phyloP scores from a whole-genome alignment of 345 rosid genomes.

The Syzygium aqueum region DNA sequence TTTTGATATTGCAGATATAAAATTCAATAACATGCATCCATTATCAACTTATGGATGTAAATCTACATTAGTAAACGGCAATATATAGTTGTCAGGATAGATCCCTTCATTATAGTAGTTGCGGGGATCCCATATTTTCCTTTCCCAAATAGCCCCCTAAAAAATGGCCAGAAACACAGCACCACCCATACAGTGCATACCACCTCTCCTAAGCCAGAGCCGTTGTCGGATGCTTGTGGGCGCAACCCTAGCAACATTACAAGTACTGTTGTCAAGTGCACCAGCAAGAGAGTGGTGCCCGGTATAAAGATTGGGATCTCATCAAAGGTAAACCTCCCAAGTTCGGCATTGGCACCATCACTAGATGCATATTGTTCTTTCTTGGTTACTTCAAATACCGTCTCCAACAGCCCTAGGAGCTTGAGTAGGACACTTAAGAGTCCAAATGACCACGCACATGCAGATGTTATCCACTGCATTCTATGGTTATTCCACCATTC shows the following conservation, averaged over 20 bases:
- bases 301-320: constrained; percentile 34
- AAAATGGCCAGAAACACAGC: constrained; percentile 32
- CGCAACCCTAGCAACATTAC: constrained; percentile 1
- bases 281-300: constrained; percentile 36
- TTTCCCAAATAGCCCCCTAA: constrained; percentile 37
- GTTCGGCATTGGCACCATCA: background rate
- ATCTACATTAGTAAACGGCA: constrained; percentile 11
- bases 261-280: constrained; percentile 24
- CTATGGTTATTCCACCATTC: constrained; percentile 37
- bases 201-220: constrained; percentile 25
- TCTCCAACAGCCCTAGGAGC: constrained; percentile 35
- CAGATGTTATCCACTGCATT: constrained; percentile 20
- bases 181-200: constrained; percentile 26
- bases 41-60: background rate
- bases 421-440: constrained; percentile 13
- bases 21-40: background rate
- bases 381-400: constrained; percentile 34
- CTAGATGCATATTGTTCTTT: constrained; percentile 20
- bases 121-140: constrained; percentile 53
- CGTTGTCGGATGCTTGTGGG: background rate
- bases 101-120: constrained; percentile 36
- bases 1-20: background rate
- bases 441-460: constrained; percentile 35
- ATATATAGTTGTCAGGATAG: constrained; percentile 14
- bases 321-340: constrained; percentile 30